These are phyloP conservation scores for Aspergillus sclerotiicarbonarius DNA, from an alignment of 495 filamentous ascomycete genomes.

Conservation along the genomic window DNA sequence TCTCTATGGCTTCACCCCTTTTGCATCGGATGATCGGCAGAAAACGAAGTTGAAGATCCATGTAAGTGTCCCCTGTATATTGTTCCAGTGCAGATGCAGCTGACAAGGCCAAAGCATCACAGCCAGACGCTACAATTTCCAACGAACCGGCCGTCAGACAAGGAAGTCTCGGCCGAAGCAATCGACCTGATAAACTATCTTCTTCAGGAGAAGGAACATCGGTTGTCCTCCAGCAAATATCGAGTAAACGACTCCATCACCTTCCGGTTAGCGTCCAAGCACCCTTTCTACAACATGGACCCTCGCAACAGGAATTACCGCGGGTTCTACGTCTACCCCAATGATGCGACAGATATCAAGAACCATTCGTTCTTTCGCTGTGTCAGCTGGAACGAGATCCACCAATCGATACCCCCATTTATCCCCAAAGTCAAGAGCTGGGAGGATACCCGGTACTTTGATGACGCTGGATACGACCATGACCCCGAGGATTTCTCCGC, in stretches of 20 bases:
- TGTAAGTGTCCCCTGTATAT: slow-evolving; percentile 42
- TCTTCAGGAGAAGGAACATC: slow-evolving; percentile 71
- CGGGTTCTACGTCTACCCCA: slow-evolving; percentile 67
- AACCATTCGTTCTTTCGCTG: slow-evolving; percentile 69
- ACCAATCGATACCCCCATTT: slow-evolving; percentile 68
- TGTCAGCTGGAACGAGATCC: slow-evolving; percentile 66
- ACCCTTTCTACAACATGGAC: slow-evolving; percentile 34
- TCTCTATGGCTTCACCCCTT: slow-evolving; percentile 87
- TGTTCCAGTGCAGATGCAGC: background rate
- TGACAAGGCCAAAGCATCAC: slow-evolving; percentile 41
- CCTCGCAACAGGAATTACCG: slow-evolving; percentile 31
- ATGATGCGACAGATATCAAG: slow-evolving; percentile 79
- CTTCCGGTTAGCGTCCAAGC: slow-evolving; percentile 31
- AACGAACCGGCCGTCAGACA: slow-evolving; percentile 45
- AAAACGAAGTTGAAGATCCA: slow-evolving; percentile 80
- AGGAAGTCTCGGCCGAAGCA: slow-evolving; percentile 57
- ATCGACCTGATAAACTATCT: slow-evolving; percentile 74
- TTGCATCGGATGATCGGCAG: slow-evolving; percentile 74
- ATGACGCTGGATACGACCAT: slow-evolving; percentile 70
- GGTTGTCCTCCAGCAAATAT: slow-evolving; percentile 74
- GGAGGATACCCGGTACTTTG: slow-evolving; percentile 89
- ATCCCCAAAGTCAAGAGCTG: slow-evolving; percentile 65
- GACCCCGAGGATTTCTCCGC: slow-evolving; percentile 41
- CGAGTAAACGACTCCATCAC: slow-evolving; percentile 54
- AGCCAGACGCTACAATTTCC: slow-evolving; percentile 62